These are phyloP conservation scores for Podospora bellae-mahoneyi DNA, from an alignment of 495 filamentous ascomycete species.

Conservation along the genomic window DNA sequence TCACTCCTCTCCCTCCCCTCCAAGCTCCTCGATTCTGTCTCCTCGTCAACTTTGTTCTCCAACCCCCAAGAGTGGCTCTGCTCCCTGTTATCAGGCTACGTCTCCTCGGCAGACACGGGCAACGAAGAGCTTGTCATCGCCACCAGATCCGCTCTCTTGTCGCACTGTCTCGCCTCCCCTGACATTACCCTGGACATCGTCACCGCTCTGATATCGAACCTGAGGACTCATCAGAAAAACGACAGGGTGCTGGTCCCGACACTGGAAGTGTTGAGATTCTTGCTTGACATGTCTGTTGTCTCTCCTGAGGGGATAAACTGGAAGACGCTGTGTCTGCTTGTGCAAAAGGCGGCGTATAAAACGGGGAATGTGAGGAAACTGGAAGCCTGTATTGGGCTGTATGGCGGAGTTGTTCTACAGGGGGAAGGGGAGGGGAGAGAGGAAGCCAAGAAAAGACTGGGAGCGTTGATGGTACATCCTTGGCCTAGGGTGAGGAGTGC, in stretches of 20 bases:
- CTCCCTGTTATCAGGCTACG: slow-evolving; percentile 65
- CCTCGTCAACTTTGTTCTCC: slow-evolving; percentile 15
- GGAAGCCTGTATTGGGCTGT: slow-evolving; percentile 72
- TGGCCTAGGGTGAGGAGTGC: slow-evolving; percentile 44
- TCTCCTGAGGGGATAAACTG: slow-evolving; percentile 27
- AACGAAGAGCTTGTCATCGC: slow-evolving; percentile 76
- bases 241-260: slow-evolving; percentile 72
- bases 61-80: slow-evolving; percentile 36
- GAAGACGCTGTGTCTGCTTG: slow-evolving; percentile 59
- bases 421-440: slow-evolving; percentile 29
- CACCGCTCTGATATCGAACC: slow-evolving; percentile 35
- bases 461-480: slow-evolving; percentile 44
- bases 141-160: slow-evolving; percentile 65
- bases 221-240: slow-evolving; percentile 41
- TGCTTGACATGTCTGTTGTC: slow-evolving; percentile 59
- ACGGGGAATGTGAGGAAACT: slow-evolving; percentile 74
- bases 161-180: slow-evolving; percentile 40
- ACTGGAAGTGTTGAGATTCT: slow-evolving; percentile 69
- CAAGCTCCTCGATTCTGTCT: slow-evolving; percentile 27
- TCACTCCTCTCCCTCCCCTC: slow-evolving; percentile 45
- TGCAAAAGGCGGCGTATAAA: slow-evolving; percentile 79
- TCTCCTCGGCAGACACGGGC: slow-evolving; percentile 78
- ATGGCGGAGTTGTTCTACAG: slow-evolving; percentile 55
- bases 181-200: slow-evolving; percentile 34
- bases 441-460: slow-evolving; percentile 45